Percentiles rank a stretch among this genome's conserved stretches.
Conservation (phyloP, 345 rosid species). For the Salix suchowensis region DNA sequence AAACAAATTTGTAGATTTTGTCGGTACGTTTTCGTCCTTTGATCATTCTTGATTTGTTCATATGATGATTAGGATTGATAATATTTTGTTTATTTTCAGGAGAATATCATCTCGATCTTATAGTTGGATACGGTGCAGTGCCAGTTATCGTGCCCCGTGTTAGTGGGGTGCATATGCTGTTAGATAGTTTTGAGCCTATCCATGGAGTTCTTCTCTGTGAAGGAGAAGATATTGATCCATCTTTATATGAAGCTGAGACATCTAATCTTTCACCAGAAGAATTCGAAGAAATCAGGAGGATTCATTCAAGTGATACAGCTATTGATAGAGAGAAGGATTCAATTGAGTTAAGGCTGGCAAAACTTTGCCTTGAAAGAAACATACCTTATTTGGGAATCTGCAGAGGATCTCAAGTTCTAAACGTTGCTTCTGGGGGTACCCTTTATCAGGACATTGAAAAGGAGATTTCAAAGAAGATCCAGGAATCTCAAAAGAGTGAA, state of each 20-base stretch:
- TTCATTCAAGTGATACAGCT: conserved; percentile 65
- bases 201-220: conserved; percentile 91
- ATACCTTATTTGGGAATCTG: conserved; percentile 85
- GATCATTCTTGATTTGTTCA: neutral
- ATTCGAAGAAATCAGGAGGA: conserved; percentile 58
- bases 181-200: conserved; percentile 84
- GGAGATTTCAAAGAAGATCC: conserved; percentile 39
- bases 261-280: conserved; percentile 54
- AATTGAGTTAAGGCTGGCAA: conserved; percentile 66
- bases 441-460: conserved; percentile 67
- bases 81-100: conserved; percentile 39
- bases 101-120: conserved; percentile 87
- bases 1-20: conserved; percentile 29
- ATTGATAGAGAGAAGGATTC: conserved; percentile 77
- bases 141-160: conserved; percentile 84
- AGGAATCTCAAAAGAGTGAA: conserved; percentile 25
- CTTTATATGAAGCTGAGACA: conserved; percentile 51
- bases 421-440: conserved; percentile 83
- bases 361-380: conserved; percentile 75
- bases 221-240: conserved; percentile 90
- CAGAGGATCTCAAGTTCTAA: conserved; percentile 75
- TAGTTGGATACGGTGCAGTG: conserved; percentile 71
- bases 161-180: conserved; percentile 60
- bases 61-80: neutral
- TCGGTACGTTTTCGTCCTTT: conserved; percentile 2